Conservation (phyloP, 2,329 filamentous ascomycete species). For the Hawksworthiomyces lignivorus region DNA sequence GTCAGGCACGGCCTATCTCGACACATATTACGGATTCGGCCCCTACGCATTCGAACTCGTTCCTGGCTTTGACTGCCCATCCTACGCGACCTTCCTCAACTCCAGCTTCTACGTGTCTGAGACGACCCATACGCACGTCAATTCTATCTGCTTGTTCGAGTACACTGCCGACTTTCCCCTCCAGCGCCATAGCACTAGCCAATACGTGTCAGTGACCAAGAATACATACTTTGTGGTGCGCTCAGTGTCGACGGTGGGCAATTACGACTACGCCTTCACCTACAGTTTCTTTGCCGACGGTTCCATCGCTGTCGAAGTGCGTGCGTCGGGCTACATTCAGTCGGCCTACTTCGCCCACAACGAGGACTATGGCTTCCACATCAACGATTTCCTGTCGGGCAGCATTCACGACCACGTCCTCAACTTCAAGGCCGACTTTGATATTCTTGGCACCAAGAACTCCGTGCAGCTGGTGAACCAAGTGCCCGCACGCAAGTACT, state of each 20-base stretch:
- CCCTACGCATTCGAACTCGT: slow-evolving; percentile 37
- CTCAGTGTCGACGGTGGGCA: slow-evolving; percentile 42
- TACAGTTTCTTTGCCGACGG: slow-evolving; percentile 46
- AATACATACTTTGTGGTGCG: slow-evolving; percentile 40
- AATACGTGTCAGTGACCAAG: slow-evolving; percentile 37
- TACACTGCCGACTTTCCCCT: slow-evolving; percentile 41
- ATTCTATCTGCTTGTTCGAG: slow-evolving; percentile 51
- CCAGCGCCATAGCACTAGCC: slow-evolving; percentile 35
- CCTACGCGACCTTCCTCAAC: slow-evolving; percentile 42
- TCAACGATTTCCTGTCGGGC: slow-evolving; percentile 39
- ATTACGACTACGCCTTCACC: slow-evolving; percentile 46
- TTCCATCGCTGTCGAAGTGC: slow-evolving; percentile 41
- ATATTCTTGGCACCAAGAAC: slow-evolving; percentile 41
- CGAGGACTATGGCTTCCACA: slow-evolving; percentile 39
- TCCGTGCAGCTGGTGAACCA: slow-evolving; percentile 30
- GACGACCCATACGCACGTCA: slow-evolving; percentile 35
- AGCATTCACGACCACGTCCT: slow-evolving; percentile 50
- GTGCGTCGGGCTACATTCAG: slow-evolving; percentile 48
- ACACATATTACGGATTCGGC: slow-evolving; percentile 40
- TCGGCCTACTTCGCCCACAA: slow-evolving; percentile 38
- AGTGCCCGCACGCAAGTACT: slow-evolving; percentile 25
- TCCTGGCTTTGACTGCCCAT: slow-evolving; percentile 44
- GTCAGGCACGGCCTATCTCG: slow-evolving; percentile 38
- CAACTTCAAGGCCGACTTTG: slow-evolving; percentile 48
- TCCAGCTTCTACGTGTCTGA: slow-evolving; percentile 35